Base-by-base conservation (phyloP, 1,284 basidiomycete species). In the Ganoderma lucidum region DNA sequence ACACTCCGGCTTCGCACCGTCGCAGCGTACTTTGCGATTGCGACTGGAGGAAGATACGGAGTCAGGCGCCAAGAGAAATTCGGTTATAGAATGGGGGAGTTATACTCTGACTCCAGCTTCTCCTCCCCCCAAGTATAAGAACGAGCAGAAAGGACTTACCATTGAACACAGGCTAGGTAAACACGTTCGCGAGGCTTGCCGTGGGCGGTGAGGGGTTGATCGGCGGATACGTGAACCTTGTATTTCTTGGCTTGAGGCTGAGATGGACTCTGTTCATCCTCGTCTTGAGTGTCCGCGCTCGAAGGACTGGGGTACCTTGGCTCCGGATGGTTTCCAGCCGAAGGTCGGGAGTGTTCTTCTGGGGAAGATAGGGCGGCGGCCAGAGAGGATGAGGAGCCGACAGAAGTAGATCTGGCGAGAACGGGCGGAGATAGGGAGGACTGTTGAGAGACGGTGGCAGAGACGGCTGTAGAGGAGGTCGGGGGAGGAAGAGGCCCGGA, bases 11-110 rank as follows among this genome's bases (percentile, higher is more conserved):
- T 90, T 92, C 6, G 88, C 88, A 59, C 93, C 93, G 76, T 94
- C 92, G 76, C 92, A 94, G 12, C 92, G 88, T 71, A 92, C 92
- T 78, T 94, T 94, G 41, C 92, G 87, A 37, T 83, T 86, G 39
- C 93, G 92, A 76, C 92, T 94, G 10, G 2, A 12, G 48, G 23
- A n/a, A 28, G 23, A 51, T 14, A 28, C 23, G 10, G 23, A 28
- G 48, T 51, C 23, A 51, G 48, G 23, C 48, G 28, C 9, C 48
- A 28, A 28, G 14, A 14, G 48, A 51, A 12, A 51, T 8, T 23
- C 4, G 48, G 12, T 14, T 28, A 71, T 30, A 72, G 61, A 68
- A 64, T 44, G 59, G 65, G 32, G 51, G 6, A 19, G 55, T 56
- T n/a, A 62, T 44, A 28, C 14, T 30, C 5, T 17, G 5, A 28